Percentiles rank a stretch among this genome's conserved stretches.
phyloP scores from a whole-genome alignment of 1,284 basidiomycete genomes.

The Macrocybe sp. region DNA sequence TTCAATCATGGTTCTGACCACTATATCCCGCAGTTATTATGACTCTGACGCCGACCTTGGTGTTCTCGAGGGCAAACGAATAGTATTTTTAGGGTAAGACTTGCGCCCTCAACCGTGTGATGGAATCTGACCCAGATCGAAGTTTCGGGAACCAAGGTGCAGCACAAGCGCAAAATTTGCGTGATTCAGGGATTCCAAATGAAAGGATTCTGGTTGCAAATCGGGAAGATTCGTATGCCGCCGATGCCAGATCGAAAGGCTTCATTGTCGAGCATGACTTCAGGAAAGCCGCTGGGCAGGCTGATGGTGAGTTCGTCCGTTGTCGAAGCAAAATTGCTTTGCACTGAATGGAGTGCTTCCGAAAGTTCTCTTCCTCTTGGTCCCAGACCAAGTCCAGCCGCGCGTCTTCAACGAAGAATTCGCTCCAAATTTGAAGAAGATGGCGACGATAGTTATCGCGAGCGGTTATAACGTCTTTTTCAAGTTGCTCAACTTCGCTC shows the following conservation, averaged over 20 bases:
- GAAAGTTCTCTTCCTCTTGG: conserved; percentile 53
- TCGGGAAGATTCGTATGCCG: conserved; percentile 52
- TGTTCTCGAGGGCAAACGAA: conserved; percentile 43
- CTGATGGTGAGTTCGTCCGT: conserved; percentile 39
- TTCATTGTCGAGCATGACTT: conserved; percentile 58
- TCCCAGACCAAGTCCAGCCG: conserved; percentile 63
- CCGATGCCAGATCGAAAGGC: conserved; percentile 49
- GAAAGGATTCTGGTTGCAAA: conserved; percentile 58
- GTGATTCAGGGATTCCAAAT: conserved; percentile 60
- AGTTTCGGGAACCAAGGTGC: conserved; percentile 67
- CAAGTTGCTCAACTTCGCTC: conserved; percentile 50
- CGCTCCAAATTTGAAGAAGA: conserved; percentile 44
- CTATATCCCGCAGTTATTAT: conserved; percentile 42
- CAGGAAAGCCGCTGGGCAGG: conserved; percentile 46
- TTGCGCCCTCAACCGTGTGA: neutral
- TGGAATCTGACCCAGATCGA: neutral
- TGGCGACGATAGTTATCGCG: conserved; percentile 50
- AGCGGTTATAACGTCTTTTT: conserved; percentile 65
- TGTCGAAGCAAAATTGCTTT: neutral
- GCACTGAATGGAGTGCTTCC: neutral
- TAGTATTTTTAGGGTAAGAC: conserved; percentile 55
- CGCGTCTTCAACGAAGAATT: conserved; percentile 53
- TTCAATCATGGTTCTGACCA: neutral
- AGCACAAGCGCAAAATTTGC: conserved; percentile 61
- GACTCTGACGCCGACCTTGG: conserved; percentile 53